Conservation (phyloP, 441 rosid genomes). For the Rhodomyrtus psidioides region DNA sequence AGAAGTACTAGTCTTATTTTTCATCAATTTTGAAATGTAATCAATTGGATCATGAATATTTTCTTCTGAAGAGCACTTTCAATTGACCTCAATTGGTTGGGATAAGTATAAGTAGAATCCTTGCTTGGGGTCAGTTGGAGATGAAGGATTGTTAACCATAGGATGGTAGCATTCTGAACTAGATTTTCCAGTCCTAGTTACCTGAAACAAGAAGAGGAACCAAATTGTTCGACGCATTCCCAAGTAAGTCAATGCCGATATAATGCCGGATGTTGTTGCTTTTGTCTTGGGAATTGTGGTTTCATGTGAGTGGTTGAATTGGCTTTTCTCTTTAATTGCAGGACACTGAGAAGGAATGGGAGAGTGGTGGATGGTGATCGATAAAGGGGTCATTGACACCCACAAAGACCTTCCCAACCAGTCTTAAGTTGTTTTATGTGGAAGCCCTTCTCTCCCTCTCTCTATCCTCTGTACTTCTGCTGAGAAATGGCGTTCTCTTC, state of each 20-base stretch:
- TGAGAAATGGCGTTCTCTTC: too few relatives aligned
- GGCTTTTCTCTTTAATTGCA: too few relatives aligned
- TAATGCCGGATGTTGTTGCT: neutral
- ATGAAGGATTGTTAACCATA: constrained; percentile 89
- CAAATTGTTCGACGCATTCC: neutral
- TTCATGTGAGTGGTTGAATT: too few relatives aligned
- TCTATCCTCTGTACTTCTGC: too few relatives aligned
- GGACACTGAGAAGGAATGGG: too few relatives aligned
- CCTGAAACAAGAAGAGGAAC: neutral
- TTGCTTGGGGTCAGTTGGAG: constrained; percentile 99
- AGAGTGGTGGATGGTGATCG: too few relatives aligned
- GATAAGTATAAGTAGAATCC: constrained; percentile 93
- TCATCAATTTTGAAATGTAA: neutral
- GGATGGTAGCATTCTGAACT: constrained; percentile 49
- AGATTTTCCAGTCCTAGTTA: neutral
- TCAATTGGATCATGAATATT: neutral
- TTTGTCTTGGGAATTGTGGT: neutral
- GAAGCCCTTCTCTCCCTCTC: too few relatives aligned
- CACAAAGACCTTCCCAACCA: too few relatives aligned
- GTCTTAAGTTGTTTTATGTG: too few relatives aligned
- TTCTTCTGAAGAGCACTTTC: neutral
- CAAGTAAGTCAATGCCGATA: neutral
- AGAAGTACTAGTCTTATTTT: constrained; percentile 49
- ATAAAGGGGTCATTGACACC: too few relatives aligned
- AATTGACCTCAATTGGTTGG: constrained; percentile 57